Conservation (phyloP, 148 eudicot genomes). For the Camellia sinensis region DNA sequence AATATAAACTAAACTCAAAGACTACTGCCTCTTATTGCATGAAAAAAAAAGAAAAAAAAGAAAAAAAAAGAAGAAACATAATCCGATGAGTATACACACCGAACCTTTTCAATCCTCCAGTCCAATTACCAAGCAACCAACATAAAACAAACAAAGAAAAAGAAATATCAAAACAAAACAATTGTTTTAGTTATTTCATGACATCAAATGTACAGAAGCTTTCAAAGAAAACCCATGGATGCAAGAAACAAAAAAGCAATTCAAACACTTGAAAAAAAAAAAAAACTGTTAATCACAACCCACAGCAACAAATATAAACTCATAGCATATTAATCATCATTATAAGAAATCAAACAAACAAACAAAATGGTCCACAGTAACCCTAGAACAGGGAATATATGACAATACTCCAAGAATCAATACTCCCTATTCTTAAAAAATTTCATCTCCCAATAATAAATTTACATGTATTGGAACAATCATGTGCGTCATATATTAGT, state of each 20-base stretch:
- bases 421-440: background rate
- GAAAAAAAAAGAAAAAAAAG: too few relatives aligned
- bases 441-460: background rate
- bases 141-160: background rate
- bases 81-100: background rate
- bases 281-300: background rate
- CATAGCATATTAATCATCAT: background rate
- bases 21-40: background rate
- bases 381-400: background rate
- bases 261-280: background rate
- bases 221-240: background rate
- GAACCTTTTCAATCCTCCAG: background rate
- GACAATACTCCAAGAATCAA: background rate
- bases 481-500: background rate
- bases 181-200: background rate
- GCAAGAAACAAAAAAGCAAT: background rate
- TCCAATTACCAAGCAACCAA: background rate
- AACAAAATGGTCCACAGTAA: slow-evolving; percentile 4
- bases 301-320: background rate
- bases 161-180: background rate
- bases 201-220: background rate
- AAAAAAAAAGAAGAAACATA: background rate
- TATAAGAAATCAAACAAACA: background rate
- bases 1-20: background rate
- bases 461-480: background rate